Evolutionary conservation across 2,329 filamentous ascomycete genomes (phyloP).

Genomic region (Chaetomium strumarium): DNA sequence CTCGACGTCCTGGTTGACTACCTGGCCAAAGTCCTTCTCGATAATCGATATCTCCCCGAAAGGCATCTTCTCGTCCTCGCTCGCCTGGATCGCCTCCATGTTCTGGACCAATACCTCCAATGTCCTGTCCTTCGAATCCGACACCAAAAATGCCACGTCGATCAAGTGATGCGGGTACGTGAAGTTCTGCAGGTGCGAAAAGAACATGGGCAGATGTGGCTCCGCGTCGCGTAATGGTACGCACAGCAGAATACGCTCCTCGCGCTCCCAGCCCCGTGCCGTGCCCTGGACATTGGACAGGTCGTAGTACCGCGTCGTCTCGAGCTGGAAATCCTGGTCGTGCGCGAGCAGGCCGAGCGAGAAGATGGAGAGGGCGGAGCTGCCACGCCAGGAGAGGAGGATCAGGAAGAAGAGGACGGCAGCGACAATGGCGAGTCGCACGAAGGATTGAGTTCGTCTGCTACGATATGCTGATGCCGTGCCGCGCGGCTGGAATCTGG

Average conservation of each 20-base stretch:
- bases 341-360: constrained; percentile 64
- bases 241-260: constrained; percentile 91
- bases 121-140: constrained; percentile 92
- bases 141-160: constrained; percentile 92
- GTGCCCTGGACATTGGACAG: constrained; percentile 86
- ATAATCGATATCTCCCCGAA: constrained; percentile 97
- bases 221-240: constrained; percentile 91
- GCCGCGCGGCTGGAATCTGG: constrained; percentile 78
- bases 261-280: constrained; percentile 88
- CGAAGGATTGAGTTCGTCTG: constrained; percentile 65
- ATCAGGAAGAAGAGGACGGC: constrained; percentile 59
- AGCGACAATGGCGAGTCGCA: constrained; percentile 57
- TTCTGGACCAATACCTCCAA: constrained; percentile 68
- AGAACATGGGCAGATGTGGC: constrained; percentile 93
- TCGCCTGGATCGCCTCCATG: constrained; percentile 71
- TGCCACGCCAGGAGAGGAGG: constrained; percentile 67
- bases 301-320: constrained; percentile 97
- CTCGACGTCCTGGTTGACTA: constrained; percentile 95
- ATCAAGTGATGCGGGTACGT: constrained; percentile 97
- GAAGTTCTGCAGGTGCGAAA: constrained; percentile 91
- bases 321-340: constrained; percentile 64
- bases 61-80: constrained; percentile 70
- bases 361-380: constrained; percentile 46
- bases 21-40: constrained; percentile 97
- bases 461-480: constrained; percentile 65